A percentile compares a stretch with the other conserved stretches of the same genome.
phyloP scores from a whole-genome alignment of 176 grass and related monocot species.

The Juncus inflexus region DNA sequence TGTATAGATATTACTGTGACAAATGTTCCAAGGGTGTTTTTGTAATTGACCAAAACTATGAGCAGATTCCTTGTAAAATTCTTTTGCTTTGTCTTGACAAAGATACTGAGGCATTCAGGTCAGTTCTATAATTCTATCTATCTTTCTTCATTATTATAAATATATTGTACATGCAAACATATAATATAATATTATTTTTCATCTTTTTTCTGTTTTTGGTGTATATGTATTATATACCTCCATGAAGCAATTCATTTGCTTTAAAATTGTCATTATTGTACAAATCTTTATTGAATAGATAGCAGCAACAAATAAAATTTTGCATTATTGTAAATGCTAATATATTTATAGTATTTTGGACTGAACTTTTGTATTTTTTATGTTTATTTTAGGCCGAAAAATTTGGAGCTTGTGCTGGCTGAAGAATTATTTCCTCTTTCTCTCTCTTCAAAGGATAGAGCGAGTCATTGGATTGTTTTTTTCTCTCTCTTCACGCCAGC shows the following conservation, averaged over 20 bases:
- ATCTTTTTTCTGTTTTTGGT: conserved; percentile 5
- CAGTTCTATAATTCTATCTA: conserved; percentile 4
- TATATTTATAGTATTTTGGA: conserved; percentile 20
- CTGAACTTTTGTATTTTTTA: conserved; percentile 25
- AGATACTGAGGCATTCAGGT: conserved; percentile 75
- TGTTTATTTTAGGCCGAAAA: conserved; percentile 47
- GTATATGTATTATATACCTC: too few species aligned
- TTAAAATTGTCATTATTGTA: too few species aligned
- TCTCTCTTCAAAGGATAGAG: conserved; percentile 82
- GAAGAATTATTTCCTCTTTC: conserved; percentile 75
- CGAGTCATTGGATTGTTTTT: conserved; percentile 77
- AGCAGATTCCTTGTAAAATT: conserved; percentile 84
- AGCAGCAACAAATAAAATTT: background rate
- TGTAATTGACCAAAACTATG: conserved; percentile 51
- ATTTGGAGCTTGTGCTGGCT: conserved; percentile 70
- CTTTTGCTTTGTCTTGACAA: conserved; percentile 70
- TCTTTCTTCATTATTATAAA: too few species aligned
- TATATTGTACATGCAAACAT: background rate
- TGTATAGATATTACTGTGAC: conserved; percentile 74
- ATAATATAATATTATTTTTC: too few species aligned
- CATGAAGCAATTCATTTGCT: too few species aligned
- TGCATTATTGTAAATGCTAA: background rate
- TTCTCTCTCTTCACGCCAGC: conserved; percentile 67
- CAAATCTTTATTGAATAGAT: background rate
- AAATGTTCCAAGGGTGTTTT: conserved; percentile 67